Evolutionary conservation across 768 basidiomycete genomes (phyloP), one percentile per base, ranked within the genome.

Genomic region (Suillus ampliporus): DNA sequence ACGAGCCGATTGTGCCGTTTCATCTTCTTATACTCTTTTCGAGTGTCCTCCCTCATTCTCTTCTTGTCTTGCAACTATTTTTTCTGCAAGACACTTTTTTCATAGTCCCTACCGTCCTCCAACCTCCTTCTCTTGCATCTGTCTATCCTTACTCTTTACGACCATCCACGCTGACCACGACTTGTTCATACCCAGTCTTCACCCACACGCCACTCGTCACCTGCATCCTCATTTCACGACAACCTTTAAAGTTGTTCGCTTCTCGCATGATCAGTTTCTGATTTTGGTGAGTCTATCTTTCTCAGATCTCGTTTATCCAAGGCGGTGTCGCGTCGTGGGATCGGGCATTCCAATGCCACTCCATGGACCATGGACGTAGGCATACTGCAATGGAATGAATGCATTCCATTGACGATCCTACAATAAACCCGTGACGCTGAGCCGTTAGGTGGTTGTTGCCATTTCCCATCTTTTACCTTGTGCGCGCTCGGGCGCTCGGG

Each of bases 181-280:
- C 64, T 63, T 64, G 48, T 69, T 72, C 66, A 64, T 69, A 69
- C 68, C 71, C 63, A 64, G 66, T 61, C 64, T 70, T 74, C 73
- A 72, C 62, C 63, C 63, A 37, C 62, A 57, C 71, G 68, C 69
- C 69, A 73, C 78, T 71, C 72, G 61, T 72, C 65, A 70, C 65
- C 64, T 68, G 67, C 68, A 58, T 67, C 65, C 63, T 70, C 57
- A 61, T 48, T 64, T 47, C 62, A 65, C 72, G 68, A 69, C 71
- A 74, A 68, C 69, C 66, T 81, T 75, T 80, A 83, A 82, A 82
- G 61, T 67, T 65, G 62, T 65, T 69, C 72, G 52, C 72, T 73
- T 69, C n/a, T 80, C 76, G 82, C 71, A 82, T 81, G 82, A 76
- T 69, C 62, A 71, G 69, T 66, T 73, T 73, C 72, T 71, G 73